Base-by-base conservation (phyloP, 2,329 filamentous ascomycete species). In the Aspergillus sp. region DNA sequence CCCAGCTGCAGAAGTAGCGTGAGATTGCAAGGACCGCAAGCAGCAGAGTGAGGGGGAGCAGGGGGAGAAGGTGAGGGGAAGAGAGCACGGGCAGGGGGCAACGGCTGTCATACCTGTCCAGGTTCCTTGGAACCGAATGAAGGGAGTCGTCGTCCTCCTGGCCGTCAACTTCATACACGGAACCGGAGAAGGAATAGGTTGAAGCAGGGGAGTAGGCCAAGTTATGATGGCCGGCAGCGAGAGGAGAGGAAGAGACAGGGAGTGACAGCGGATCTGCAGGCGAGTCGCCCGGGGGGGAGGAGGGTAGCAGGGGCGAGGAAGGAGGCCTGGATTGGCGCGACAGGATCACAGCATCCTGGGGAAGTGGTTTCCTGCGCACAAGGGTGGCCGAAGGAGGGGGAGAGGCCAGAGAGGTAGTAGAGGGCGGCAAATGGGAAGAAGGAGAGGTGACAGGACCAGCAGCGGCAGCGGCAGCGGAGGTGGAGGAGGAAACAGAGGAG, bases 351-450 rank as follows among this genome's bases (percentile, higher is more conserved):
- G 78, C 76, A 74, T 79, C 79, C 61, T 77, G 74, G 63, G 84
- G 84, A 63, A 86, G 73, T 67, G 84, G 83, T 72, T 85, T 85
- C 66, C 83, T 79, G 67, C 80, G 80, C 61, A 85, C 76, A 57
- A 78, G 76, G 63, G 79, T 77, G 43, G 78, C 71, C 60, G 73
- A 70, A 73, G 62, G 78, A 76, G 65, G 76, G 75, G 45, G 75
- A 36, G 56, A 55, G 38, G 32, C 32, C 32, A 36, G 52, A 60
- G 39, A 53, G 30, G 21, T 17, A 51, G 57, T 59, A 45, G 56
- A 58, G 60, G 53, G 36, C 23, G 52, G 52, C 23, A 12, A n/a
- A 30, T 52, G 60, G 52, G 49, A 62, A 61, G 60, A 39, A 62
- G 61, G 52, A 52, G 60, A 62, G 63, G 43, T 57, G 62, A 36